These are phyloP conservation scores for Candida sanyiensis DNA, from an alignment of 805 yeast genomes.

Conservation along the genomic window DNA sequence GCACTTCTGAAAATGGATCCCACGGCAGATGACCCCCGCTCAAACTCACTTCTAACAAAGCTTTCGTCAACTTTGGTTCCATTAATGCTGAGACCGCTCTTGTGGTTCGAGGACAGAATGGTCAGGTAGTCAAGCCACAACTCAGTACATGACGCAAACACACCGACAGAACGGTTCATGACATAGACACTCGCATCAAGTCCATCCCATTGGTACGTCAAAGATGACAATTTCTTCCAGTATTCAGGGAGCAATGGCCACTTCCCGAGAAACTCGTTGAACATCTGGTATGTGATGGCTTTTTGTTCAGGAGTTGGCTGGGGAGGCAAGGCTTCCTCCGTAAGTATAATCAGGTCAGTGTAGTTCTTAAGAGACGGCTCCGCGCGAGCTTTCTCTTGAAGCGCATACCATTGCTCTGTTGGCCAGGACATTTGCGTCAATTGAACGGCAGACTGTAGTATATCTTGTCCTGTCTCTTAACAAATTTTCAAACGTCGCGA, in stretches of 20 bases:
- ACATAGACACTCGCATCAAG: constrained; percentile 42
- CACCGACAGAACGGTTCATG: constrained; percentile 38
- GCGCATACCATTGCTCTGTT: not conserved
- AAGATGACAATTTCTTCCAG: constrained; percentile 58
- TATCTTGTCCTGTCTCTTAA: too few relatives aligned
- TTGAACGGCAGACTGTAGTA: too few relatives aligned
- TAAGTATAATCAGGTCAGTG: not conserved
- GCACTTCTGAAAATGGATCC: constrained; percentile 77
- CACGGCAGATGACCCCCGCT: constrained; percentile 41
- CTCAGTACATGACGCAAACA: constrained; percentile 54
- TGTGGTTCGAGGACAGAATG: constrained; percentile 41
- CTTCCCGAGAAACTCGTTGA: constrained; percentile 39
- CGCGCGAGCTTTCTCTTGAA: not conserved
- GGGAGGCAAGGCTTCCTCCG: not conserved
- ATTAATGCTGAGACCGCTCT: constrained; percentile 19
- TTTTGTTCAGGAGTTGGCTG: constrained; percentile 1
- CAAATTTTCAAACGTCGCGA: too few relatives aligned
- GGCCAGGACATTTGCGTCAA: constrained; percentile 4
- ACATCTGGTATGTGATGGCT: constrained; percentile 22
- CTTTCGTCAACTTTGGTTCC: constrained; percentile 18
- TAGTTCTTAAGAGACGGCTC: constrained; percentile 1
- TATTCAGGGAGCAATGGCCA: constrained; percentile 56
- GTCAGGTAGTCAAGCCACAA: constrained; percentile 64
- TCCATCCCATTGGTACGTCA: constrained; percentile 54
- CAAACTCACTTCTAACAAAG: constrained; percentile 38